Conservation (phyloP, 75 land plant species). For the Chamaecyparis obtusa region DNA sequence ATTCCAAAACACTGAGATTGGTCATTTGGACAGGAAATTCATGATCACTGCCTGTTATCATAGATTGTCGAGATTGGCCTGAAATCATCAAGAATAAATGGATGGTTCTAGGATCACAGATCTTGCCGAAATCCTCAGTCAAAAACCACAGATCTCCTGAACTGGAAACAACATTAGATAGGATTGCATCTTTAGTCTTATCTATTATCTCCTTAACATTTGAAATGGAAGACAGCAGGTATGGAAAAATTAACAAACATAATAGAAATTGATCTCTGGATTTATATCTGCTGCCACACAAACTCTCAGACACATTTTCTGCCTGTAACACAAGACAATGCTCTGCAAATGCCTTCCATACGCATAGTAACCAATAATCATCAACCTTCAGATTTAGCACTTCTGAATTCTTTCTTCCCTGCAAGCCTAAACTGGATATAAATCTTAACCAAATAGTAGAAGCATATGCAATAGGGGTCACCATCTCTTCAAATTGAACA, state of each 20-base stretch:
- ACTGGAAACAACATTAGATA: neutral
- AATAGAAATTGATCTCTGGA: neutral
- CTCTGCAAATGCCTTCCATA: slow-evolving; percentile 7
- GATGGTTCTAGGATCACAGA: neutral
- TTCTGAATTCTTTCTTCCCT: neutral
- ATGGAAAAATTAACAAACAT: slow-evolving; percentile 5
- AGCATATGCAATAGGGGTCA: neutral
- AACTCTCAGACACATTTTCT: neutral
- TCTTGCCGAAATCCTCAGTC: neutral
- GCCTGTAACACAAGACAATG: neutral
- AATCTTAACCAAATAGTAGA: slow-evolving; percentile 5
- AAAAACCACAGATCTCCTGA: slow-evolving; percentile 5
- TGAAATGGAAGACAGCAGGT: neutral
- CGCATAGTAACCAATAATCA: neutral
- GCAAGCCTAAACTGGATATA: neutral
- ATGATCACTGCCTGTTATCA: neutral
- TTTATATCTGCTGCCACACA: neutral
- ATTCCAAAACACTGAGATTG: neutral
- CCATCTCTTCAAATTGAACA: neutral
- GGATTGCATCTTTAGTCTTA: slow-evolving; percentile 1
- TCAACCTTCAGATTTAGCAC: neutral
- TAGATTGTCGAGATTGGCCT: neutral
- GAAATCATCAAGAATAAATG: slow-evolving; percentile 1
- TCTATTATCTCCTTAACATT: slow-evolving; percentile 5
- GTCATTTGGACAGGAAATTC: neutral